Conservation (phyloP, 2,329 filamentous ascomycete genomes). For the Orbilia blumenaviensis region DNA sequence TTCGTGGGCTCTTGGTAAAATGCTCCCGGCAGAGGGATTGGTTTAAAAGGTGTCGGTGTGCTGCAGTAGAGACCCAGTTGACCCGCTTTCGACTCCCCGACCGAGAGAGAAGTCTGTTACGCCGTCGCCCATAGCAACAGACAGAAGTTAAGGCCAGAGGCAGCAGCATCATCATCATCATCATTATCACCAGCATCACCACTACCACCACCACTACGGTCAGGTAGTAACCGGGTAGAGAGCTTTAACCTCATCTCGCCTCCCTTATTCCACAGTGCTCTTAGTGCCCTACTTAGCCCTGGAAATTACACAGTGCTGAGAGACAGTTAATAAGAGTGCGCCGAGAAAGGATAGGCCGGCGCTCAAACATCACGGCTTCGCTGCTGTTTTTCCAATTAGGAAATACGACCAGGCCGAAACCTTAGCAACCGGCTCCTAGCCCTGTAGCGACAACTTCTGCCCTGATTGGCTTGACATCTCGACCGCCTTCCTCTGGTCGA, state of each 20-base stretch:
- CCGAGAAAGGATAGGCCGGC: not conserved
- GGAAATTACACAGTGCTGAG: slow-evolving; percentile 14
- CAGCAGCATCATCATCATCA: not conserved
- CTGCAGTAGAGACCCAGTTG: slow-evolving; percentile 20
- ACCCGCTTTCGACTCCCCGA: not conserved
- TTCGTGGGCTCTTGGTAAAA: no score
- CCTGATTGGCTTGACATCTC: slow-evolving; percentile 30
- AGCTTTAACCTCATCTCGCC: slow-evolving; percentile 12
- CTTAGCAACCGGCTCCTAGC: slow-evolving; percentile 53
- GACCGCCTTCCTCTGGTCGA: slow-evolving; percentile 10
- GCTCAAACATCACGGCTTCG: slow-evolving; percentile 27
- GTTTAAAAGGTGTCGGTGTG: slow-evolving; percentile 20
- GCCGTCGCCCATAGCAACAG: slow-evolving; percentile 51
- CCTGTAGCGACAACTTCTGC: slow-evolving; percentile 18
- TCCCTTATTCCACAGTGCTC: not conserved
- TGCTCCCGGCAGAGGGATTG: no score
- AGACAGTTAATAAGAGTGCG: no score
- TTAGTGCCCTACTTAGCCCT: not conserved
- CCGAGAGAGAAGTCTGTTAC: slow-evolving; percentile 6
- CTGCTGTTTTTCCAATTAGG: slow-evolving; percentile 18
- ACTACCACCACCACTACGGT: not conserved
- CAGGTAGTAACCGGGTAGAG: not conserved
- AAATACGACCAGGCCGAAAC: slow-evolving; percentile 51
- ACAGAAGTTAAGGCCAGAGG: no score
- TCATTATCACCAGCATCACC: not conserved